These are phyloP conservation scores for Juglanconis oblonga DNA, from an alignment of 2,329 filamentous ascomycete species.

Conservation along the genomic window DNA sequence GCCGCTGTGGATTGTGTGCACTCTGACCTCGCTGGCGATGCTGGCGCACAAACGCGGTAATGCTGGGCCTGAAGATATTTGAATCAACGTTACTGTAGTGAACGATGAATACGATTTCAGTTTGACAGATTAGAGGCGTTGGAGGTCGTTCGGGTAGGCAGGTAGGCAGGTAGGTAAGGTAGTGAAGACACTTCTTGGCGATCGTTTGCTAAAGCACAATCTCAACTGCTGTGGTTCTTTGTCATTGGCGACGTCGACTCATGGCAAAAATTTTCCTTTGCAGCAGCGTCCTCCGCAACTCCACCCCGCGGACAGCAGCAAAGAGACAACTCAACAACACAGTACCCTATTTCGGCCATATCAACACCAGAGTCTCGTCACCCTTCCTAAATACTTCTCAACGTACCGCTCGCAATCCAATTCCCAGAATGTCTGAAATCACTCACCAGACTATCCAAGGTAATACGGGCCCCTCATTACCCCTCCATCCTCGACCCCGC, in stretches of 20 bases:
- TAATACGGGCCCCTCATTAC: conserved; percentile 27
- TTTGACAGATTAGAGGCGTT: too few species aligned
- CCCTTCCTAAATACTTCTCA: not conserved
- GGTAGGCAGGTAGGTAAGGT: too few species aligned
- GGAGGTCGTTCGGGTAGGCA: too few species aligned
- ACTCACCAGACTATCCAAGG: conserved; percentile 57
- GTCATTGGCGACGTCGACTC: not conserved
- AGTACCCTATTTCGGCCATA: not conserved
- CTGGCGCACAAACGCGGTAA: too few species aligned
- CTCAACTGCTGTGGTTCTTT: not conserved
- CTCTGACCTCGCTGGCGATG: too few species aligned
- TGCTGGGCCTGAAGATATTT: too few species aligned
- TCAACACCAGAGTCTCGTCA: not conserved
- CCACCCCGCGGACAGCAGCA: not conserved
- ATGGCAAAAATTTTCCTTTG: not conserved
- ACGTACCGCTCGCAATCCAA: not conserved
- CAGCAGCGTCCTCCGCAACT: not conserved
- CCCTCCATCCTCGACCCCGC: conserved; percentile 24
- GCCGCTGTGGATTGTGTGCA: too few species aligned
- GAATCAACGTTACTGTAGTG: too few species aligned
- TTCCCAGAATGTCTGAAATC: conserved; percentile 48
- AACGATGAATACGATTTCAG: too few species aligned
- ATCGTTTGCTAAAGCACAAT: too few species aligned
- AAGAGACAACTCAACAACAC: not conserved
- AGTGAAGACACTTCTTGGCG: too few species aligned